Evolutionary conservation across 768 basidiomycete genomes (phyloP).

Genomic region (Russula foetens): DNA sequence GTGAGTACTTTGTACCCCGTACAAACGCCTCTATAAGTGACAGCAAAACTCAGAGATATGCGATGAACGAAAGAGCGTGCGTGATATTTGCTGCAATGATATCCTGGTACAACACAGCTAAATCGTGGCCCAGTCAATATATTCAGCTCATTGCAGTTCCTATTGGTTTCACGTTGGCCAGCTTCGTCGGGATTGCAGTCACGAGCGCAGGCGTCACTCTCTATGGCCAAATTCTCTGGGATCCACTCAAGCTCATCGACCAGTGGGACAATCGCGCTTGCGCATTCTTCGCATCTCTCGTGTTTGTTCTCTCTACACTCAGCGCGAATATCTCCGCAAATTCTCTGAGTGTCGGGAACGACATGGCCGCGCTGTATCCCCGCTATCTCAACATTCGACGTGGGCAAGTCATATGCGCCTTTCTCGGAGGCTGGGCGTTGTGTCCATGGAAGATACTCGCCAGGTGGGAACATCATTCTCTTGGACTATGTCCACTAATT

Average conservation of each 20-base stretch:
- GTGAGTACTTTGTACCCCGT: conserved; percentile 23
- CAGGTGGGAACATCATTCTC: conserved; percentile 26
- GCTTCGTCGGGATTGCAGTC: conserved; percentile 74
- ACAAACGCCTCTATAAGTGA: neutral
- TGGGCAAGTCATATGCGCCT: conserved; percentile 65
- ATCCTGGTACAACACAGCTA: neutral
- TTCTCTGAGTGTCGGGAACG: conserved; percentile 68
- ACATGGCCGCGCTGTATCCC: conserved; percentile 73
- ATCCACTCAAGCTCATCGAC: conserved; percentile 68
- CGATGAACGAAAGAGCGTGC: conserved; percentile 54
- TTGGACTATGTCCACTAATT: conserved; percentile 9
- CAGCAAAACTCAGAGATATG: conserved; percentile 49
- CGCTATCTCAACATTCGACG: conserved; percentile 74
- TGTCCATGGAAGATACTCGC: conserved; percentile 81
- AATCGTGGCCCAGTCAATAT: conserved; percentile 43
- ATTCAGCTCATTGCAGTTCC: conserved; percentile 73
- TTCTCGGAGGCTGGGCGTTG: conserved; percentile 77
- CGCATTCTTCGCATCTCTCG: conserved; percentile 74
- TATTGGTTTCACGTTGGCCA: conserved; percentile 62
- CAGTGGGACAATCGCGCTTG: conserved; percentile 80
- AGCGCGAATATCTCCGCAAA: conserved; percentile 69
- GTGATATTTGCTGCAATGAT: conserved; percentile 20
- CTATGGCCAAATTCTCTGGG: conserved; percentile 66
- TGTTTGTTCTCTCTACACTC: conserved; percentile 64
- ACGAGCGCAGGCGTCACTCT: conserved; percentile 67